These are phyloP conservation scores for Pseudonectria foliicola DNA, from an alignment of 2,329 filamentous ascomycete genomes.

Conservation along the genomic window DNA sequence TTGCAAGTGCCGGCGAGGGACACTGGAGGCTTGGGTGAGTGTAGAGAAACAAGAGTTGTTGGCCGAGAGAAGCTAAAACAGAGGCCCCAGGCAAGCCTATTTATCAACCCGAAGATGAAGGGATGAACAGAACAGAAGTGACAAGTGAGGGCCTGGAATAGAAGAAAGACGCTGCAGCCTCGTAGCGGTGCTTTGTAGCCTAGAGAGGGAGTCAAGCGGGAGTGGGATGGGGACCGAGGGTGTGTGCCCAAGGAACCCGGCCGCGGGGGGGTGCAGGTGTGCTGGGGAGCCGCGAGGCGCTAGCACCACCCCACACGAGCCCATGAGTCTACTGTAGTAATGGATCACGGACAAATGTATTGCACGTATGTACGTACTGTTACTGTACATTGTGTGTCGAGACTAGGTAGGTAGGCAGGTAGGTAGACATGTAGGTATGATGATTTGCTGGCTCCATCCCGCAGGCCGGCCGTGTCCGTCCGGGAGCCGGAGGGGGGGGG, in stretches of 20 bases:
- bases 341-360: no score
- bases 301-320: conserved; percentile 17
- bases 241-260: no score
- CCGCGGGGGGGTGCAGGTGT: no score
- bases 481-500: no score
- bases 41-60: neutral
- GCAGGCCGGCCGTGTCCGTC: no score
- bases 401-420: no score
- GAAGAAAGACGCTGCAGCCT: conserved; percentile 45
- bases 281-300: conserved; percentile 4
- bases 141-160: conserved; percentile 21
- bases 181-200: conserved; percentile 37
- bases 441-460: no score
- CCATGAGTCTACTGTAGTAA: no score
- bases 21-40: neutral
- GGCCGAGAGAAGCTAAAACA: conserved; percentile 9
- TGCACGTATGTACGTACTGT: no score
- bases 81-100: neutral
- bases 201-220: conserved; percentile 16
- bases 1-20: neutral
- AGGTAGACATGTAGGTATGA: no score
- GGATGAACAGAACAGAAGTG: conserved; percentile 11
- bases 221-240: no score
- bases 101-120: conserved; percentile 6
- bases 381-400: no score